Base-by-base conservation (phyloP, 2,329 filamentous ascomycete species). In the Trichoderma sp. region DNA sequence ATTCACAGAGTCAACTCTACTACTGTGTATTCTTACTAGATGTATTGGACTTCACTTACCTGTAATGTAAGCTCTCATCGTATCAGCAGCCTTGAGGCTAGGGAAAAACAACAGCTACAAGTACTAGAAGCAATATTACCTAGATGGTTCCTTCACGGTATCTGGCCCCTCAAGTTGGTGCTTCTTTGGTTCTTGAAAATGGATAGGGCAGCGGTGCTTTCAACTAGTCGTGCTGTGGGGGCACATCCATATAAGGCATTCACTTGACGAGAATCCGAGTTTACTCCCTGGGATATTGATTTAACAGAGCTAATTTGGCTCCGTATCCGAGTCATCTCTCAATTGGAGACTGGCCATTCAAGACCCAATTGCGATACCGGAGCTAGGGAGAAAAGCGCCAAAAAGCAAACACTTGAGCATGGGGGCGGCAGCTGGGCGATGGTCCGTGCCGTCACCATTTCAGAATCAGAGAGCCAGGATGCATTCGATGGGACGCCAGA, bases 321-420 rank as follows among this genome's bases (percentile, higher is more conserved):
- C 14, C 10, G 28, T 32, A 18, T 16, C 28, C 46, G 43, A 68
- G 34, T 43, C 32, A 63, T 60, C 16, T 37, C 28, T 2, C 71
- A n/a, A 13, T 34, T 34, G 14, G 32, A 34, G 32, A 13, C 32
- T 34, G 32, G 11, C n/a, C 10, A 5, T n/a, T n/a, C 14, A n/a
- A 49, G 11, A 49, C 34, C 43, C 39, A 54, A 4, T 58, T 66
- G 66, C 66, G 66, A 68, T 68, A 68, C 66, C 66, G 66, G 66
- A 64, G 66, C 52, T 43, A n/a, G 10, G 49, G 16, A 51, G 32
- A n/a, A 65, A 32, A 39, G 26, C 24, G 26, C 14, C 34, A 24
- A 30, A 39, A 37, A 10, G 66, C 16, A 43, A 65, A 24, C 21
- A 34, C 10, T 55, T 30, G 61, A 30, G 11, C 16, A 61, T 43